A percentile compares a stretch with the other conserved stretches of the same genome.
Evolutionary conservation across 768 basidiomycete genomes (phyloP).

Genomic region (Mycena chlorophos): DNA sequence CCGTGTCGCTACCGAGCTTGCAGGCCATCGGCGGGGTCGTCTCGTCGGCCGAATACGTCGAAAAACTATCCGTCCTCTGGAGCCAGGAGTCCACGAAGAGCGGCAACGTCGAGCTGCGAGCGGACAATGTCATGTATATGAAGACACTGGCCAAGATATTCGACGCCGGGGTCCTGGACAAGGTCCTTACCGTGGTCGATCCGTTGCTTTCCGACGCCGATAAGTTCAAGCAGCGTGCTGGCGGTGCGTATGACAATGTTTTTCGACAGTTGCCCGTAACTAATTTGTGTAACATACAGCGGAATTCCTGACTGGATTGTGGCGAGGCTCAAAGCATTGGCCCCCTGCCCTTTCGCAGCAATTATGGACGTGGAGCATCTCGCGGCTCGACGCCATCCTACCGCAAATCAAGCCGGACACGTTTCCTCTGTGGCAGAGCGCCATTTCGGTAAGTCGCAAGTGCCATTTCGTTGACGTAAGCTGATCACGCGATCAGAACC

Average conservation of each 20-base stretch:
- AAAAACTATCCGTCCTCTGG: conserved; percentile 64
- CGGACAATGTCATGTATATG: conserved; percentile 45
- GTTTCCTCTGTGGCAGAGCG: conserved; percentile 68
- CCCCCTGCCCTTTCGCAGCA: conserved; percentile 46
- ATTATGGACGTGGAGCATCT: conserved; percentile 74
- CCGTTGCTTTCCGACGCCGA: conserved; percentile 63
- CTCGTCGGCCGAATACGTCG: conserved; percentile 56
- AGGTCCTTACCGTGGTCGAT: conserved; percentile 57
- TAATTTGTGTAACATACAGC: too few species aligned
- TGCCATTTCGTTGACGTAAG: conserved; percentile 2
- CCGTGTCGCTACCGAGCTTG: conserved; percentile 49
- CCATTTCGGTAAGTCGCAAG: conserved; percentile 50
- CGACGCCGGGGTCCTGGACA: conserved; percentile 51
- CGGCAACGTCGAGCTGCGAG: conserved; percentile 54
- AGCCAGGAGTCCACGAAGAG: conserved; percentile 76
- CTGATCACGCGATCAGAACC: conserved; percentile 35
- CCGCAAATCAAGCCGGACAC: conserved; percentile 85
- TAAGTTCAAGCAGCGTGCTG: conserved; percentile 85
- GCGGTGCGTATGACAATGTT: conserved; percentile 46
- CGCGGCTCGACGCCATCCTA: conserved; percentile 63
- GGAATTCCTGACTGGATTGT: conserved; percentile 65
- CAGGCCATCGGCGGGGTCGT: conserved; percentile 51
- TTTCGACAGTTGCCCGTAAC: too few species aligned
- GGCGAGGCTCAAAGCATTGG: conserved; percentile 90
- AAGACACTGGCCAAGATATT: conserved; percentile 69